These are phyloP conservation scores for Lolium multiflorum DNA, from an alignment of 176 grass and related monocot genomes.

Conservation along the genomic window DNA sequence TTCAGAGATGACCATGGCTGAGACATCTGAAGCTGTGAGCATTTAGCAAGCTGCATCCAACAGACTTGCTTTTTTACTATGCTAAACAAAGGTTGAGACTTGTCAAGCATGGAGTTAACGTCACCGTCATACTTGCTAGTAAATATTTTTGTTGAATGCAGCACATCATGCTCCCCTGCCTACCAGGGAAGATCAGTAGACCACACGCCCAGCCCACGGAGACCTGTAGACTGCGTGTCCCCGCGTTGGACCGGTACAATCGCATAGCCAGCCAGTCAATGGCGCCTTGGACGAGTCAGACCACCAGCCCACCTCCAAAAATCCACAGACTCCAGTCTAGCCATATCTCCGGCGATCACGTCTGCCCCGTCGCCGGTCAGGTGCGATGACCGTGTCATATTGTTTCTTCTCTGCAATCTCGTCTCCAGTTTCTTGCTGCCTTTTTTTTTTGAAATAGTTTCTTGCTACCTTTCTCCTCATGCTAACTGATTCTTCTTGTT, in stretches of 20 bases:
- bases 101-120: no score
- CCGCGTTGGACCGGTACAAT: no score
- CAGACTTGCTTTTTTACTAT: no score
- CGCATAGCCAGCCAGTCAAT: not conserved
- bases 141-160: no score
- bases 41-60: no score
- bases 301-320: not conserved
- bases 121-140: no score
- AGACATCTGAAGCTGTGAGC: no score
- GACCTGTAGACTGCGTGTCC: not conserved
- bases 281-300: not conserved
- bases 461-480: not conserved
- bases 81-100: no score
- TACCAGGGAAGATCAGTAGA: not conserved
- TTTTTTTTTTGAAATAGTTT: no score
- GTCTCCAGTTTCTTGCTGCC: not conserved
- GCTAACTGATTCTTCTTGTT: not conserved
- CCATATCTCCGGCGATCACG: not conserved
- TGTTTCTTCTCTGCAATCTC: not conserved
- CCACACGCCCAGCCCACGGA: not conserved
- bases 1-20: no score
- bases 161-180: no score
- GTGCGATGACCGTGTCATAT: not conserved
- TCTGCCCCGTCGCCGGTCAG: not conserved
- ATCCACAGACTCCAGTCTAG: not conserved